Base-by-base conservation (phyloP, 345 rosid species). In the Gossypium stocksii region DNA sequence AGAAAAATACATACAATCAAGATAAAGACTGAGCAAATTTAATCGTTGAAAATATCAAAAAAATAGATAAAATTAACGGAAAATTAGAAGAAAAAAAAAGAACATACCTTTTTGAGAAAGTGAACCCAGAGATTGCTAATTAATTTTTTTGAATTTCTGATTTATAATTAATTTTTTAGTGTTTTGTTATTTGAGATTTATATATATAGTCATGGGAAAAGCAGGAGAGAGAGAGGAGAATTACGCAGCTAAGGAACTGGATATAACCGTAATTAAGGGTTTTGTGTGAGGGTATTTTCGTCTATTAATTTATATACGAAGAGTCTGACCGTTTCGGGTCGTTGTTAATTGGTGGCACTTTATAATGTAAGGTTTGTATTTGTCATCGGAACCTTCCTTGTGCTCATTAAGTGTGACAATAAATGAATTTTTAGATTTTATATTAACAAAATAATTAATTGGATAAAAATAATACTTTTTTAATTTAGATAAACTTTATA, bases 261-360 rank as follows among this genome's bases (percentile, higher is more conserved):
- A 16, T 25, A 51, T 4, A 0, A 17, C 23, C 14, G 60, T 66
- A 77, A 62, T 54, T 60, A 43, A 3, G 20, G 0, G 15, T 23
- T 70, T 5, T 38, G 0, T 1, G 1, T 0, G 74, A 80, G 88
- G 87, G 82, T 46, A 71, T 77, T 79, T 56, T 74, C 0, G 88
- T 70, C 81, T 29, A 60, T 25, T 25, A 14, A 57, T 57, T 22
- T 4, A 57, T 14, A 25, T 25, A 58, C 0, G 12, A 7, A 56
- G 23, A 56, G 25, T n/a, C 27, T 19, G 25, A 19, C 60, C 27
- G 61, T 20, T 57, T 20, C 7, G 29, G 61, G 61, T 57, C 27
- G 27, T 56, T 56, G 25, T 56, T 16, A 2, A 12, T 7, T 58
- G 63, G 38, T n/a, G 38, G 22, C 63, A 58, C 10, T 11, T 22